Conservation (phyloP, 75 land plant genomes). For the Larix kaempferi region DNA sequence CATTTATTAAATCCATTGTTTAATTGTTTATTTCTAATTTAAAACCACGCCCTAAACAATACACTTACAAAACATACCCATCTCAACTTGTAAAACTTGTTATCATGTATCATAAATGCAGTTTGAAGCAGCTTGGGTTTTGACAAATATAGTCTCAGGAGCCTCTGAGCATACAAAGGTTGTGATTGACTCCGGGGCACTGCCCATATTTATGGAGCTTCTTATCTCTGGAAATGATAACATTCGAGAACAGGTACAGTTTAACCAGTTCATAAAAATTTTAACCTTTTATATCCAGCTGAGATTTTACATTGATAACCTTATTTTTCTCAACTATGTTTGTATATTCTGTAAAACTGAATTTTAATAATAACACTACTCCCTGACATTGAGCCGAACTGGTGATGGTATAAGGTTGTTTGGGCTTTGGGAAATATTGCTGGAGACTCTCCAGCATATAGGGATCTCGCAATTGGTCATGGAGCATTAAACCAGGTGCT, state of each 20-base stretch:
- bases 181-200: conserved; percentile 81
- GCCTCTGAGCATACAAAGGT: conserved; percentile 86
- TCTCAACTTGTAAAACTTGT: no score
- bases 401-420: conserved; percentile 15
- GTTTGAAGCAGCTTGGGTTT: conserved; percentile 96
- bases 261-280: background rate
- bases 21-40: no score
- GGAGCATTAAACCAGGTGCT: conserved; percentile 37
- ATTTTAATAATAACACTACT: no score
- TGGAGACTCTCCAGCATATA: conserved; percentile 35
- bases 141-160: conserved; percentile 91
- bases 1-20: no score
- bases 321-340: no score
- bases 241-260: conserved; percentile 83
- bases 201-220: conserved; percentile 84
- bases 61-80: no score
- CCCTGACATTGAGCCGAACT: no score
- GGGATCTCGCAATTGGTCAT: conserved; percentile 34
- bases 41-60: no score
- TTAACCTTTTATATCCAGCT: no score
- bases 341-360: no score
- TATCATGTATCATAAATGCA: conserved; percentile 8
- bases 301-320: no score
- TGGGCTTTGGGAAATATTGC: conserved; percentile 52
- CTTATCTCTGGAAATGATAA: conserved; percentile 79